These are phyloP conservation scores for Durusdinium trenchii DNA, from an alignment of 73 alveolate genomes.

Conservation along the genomic window DNA sequence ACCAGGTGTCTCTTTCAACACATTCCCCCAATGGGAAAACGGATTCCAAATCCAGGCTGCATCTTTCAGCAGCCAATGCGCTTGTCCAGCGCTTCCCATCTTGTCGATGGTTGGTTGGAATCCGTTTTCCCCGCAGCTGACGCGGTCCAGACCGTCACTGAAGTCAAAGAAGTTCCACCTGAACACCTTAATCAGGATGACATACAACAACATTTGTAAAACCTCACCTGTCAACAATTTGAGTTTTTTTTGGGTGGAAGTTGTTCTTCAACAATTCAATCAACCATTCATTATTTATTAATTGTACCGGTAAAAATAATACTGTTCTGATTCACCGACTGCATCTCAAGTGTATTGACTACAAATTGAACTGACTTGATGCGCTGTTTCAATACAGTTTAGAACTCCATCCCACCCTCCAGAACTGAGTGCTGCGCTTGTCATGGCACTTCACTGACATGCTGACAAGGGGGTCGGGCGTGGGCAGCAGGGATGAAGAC, in stretches of 20 bases:
- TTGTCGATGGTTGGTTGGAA: no score
- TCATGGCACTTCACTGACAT: background rate
- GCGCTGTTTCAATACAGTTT: no score
- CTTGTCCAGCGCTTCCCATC: no score
- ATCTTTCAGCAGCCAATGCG: no score
- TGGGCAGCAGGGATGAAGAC: background rate
- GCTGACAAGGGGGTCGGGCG: background rate
- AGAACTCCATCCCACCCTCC: background rate
- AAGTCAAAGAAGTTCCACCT: background rate
- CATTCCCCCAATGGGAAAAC: no score
- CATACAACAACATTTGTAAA: background rate
- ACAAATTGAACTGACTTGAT: background rate
- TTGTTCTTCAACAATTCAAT: background rate
- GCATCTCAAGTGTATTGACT: background rate
- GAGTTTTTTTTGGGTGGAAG: background rate
- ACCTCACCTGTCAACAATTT: background rate
- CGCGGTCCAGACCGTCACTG: background rate
- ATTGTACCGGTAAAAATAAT: background rate
- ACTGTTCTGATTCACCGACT: background rate
- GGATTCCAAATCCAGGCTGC: no score
- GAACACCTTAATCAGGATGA: background rate
- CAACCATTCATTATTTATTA: no score
- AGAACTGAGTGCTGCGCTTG: background rate
- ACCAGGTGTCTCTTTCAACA: no score
- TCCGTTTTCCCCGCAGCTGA: background rate